Base-by-base conservation (phyloP, 2,329 filamentous ascomycete species). In the Dothistroma pini region DNA sequence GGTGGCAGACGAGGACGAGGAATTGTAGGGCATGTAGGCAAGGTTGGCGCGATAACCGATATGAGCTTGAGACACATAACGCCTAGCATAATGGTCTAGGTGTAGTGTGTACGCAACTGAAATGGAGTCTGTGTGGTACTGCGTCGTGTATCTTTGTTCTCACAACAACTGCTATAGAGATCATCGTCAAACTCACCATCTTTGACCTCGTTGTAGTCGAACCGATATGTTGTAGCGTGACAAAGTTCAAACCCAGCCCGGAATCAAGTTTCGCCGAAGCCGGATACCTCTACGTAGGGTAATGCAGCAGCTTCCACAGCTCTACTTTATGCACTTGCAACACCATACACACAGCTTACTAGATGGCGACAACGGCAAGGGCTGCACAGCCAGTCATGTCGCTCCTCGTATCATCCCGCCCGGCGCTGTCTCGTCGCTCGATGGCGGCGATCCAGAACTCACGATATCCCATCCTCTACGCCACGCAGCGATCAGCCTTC, bases 321-420 rank as follows among this genome's bases (percentile, higher is more conserved):
- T 29, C 25, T 29, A 29, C 25, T 2, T 29, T 29, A 38, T 11
- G 9, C 34, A 19, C 16, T 44, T 44, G 19, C 12, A 50, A 50
- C 55, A 50, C 31, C 14, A 34, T 11, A 22, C n/a, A 54, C 14
- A 54, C 54, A 58, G 16, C 47, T 29, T 29, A 2, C 25, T 29
- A 2, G 25, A 68, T 68, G 66, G 22, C 59, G 31, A 59, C 62
- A 25, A 44, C 64, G 19, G 6, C 60, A 31, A 44, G 54, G 29
- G 56, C 63, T 16, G 35, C 68, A 53, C 62, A 67, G 53, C 53
- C 63, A 12, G 54, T 64, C 55, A 71, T 73, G 69, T 62, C 66
- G 14, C 58, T 70, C 32, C 79, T 84, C 71, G 58, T 74, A 0
- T 75, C 71, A 2, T 77, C 80, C 54, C 65, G 69, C 29, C 66